Evolutionary conservation across 345 rosid species (phyloP).

Genomic region (Zanthoxylum bungeanum): DNA sequence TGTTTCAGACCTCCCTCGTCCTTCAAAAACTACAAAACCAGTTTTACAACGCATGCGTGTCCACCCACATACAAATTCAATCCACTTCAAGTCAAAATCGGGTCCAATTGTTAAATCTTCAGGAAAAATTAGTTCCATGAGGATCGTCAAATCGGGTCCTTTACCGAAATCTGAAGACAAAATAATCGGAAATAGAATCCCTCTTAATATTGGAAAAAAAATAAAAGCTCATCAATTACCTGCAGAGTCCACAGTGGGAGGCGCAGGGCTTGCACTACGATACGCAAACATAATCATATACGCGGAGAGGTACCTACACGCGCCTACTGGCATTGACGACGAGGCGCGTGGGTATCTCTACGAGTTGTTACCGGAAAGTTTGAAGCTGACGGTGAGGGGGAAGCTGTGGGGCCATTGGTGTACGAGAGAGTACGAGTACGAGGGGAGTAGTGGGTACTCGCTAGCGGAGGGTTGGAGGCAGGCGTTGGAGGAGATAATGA

Average conservation of each 20-base stretch:
- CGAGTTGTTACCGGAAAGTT: constrained; percentile 34
- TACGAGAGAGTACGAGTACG: background rate
- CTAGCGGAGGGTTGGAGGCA: constrained; percentile 44
- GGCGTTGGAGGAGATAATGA: constrained; percentile 35
- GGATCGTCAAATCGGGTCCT: constrained; percentile 1
- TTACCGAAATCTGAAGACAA: background rate
- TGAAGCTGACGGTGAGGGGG: constrained; percentile 29
- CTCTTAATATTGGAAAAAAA: background rate
- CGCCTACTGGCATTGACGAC: constrained; percentile 20
- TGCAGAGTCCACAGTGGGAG: constrained; percentile 35
- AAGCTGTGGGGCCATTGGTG: constrained; percentile 32
- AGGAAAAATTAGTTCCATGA: too few species aligned
- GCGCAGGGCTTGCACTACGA: constrained; percentile 42
- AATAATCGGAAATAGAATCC: background rate
- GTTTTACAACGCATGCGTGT: constrained; percentile 1
- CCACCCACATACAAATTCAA: constrained; percentile 30
- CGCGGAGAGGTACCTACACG: constrained; percentile 33
- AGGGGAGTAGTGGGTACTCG: background rate
- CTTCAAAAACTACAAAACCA: background rate
- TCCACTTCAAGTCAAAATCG: constrained; percentile 12
- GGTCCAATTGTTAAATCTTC: constrained; percentile 25
- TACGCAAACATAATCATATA: constrained; percentile 41
- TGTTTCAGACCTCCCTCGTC: constrained; percentile 24
- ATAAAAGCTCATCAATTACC: constrained; percentile 15
- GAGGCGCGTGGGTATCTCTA: constrained; percentile 37